Conservation (phyloP, 305 asterid species). For the Fraxinus paxiana region DNA sequence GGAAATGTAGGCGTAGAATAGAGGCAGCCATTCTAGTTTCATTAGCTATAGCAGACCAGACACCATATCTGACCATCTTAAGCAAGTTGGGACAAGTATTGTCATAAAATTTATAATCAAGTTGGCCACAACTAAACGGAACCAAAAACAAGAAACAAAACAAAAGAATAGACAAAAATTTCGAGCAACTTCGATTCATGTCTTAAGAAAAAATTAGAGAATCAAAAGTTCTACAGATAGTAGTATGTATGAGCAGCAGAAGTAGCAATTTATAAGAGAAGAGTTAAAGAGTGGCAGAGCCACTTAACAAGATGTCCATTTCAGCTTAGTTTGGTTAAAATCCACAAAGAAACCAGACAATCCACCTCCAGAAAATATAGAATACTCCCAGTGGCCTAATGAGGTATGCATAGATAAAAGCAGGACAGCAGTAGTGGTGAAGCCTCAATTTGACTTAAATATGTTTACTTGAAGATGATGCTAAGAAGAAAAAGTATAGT, state of each 20-base stretch:
- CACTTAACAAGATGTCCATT: conserved; percentile 28
- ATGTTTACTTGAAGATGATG: conserved; percentile 1
- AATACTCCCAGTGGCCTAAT: conserved; percentile 21
- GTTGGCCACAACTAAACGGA: conserved; percentile 39
- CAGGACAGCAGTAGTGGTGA: conserved; percentile 11
- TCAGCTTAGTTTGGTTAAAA: conserved; percentile 41
- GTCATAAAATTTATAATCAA: conserved; percentile 54
- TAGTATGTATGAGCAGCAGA: conserved; percentile 12
- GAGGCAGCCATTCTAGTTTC: conserved; percentile 76
- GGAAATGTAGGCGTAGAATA: conserved; percentile 68
- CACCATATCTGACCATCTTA: conserved; percentile 46
- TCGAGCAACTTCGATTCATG: conserved; percentile 23
- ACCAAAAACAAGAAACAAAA: conserved; percentile 34
- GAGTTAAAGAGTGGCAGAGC: conserved; percentile 25
- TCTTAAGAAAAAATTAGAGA: conserved; percentile 10
- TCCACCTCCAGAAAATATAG: conserved; percentile 15
- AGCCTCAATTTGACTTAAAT: conserved; percentile 12
- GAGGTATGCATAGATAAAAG: background rate
- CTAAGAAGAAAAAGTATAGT: background rate
- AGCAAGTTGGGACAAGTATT: conserved; percentile 52
- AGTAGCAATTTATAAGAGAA: conserved; percentile 33
- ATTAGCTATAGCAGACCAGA: conserved; percentile 62
- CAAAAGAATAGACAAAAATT: conserved; percentile 20
- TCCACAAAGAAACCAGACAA: conserved; percentile 29
- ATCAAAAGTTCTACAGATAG: background rate